These are phyloP conservation scores for Dactylonectria estremocensis DNA, from an alignment of 2,329 filamentous ascomycete species.

Conservation along the genomic window DNA sequence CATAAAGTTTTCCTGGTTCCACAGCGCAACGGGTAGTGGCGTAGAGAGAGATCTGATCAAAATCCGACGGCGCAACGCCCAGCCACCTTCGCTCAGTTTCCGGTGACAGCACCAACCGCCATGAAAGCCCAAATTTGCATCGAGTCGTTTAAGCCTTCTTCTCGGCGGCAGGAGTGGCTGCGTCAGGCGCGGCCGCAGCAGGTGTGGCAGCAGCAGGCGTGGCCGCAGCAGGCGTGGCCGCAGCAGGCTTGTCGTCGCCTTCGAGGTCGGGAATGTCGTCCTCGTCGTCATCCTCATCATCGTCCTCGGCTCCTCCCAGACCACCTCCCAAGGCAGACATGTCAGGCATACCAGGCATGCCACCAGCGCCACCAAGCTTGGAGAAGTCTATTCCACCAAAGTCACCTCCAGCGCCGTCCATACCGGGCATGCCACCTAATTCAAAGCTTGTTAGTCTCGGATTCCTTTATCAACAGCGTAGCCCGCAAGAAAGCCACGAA, in stretches of 20 bases:
- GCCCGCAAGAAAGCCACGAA: not conserved
- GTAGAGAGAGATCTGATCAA: slow-evolving; percentile 38
- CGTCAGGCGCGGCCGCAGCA: slow-evolving; percentile 49
- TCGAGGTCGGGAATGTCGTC: slow-evolving; percentile 60
- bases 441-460: not conserved
- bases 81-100: slow-evolving; percentile 42
- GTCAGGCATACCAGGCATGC: slow-evolving; percentile 70
- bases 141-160: slow-evolving; percentile 55
- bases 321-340: not conserved
- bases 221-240: slow-evolving; percentile 70
- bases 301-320: not conserved
- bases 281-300: slow-evolving; percentile 64
- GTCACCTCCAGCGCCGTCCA: slow-evolving; percentile 69
- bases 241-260: slow-evolving; percentile 88
- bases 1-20: slow-evolving; percentile 43
- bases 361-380: slow-evolving; percentile 78
- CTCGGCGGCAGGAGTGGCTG: slow-evolving; percentile 52
- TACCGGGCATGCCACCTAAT: slow-evolving; percentile 69
- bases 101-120: slow-evolving; percentile 32
- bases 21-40: slow-evolving; percentile 41
- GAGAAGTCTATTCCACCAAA: slow-evolving; percentile 95
- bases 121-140: slow-evolving; percentile 31
- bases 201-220: slow-evolving; percentile 44
- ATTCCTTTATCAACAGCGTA: slow-evolving; percentile 13
- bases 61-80: slow-evolving; percentile 46